phyloP scores from a whole-genome alignment of 2,329 filamentous ascomycete species.

The Fusarium sublunatum region DNA sequence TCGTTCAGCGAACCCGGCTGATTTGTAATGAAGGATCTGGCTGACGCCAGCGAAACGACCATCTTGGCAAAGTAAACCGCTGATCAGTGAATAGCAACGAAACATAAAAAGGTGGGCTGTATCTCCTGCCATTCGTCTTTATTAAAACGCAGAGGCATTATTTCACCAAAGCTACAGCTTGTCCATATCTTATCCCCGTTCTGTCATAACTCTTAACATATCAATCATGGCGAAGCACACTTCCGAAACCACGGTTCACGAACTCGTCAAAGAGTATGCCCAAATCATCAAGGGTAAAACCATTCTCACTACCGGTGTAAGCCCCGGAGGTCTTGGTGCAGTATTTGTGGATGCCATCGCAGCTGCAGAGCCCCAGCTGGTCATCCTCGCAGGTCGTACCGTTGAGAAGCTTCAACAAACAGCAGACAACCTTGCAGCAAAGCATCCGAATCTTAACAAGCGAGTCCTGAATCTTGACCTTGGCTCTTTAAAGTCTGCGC shows the following conservation, averaged over 20 bases:
- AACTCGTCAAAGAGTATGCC: conserved; percentile 15
- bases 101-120: neutral
- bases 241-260: conserved; percentile 4
- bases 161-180: too few relatives aligned
- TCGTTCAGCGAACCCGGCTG: neutral
- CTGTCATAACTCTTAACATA: too few relatives aligned
- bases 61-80: neutral
- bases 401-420: conserved; percentile 15
- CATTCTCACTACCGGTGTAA: conserved; percentile 15
- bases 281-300: conserved; percentile 12
- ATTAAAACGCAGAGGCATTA: too few relatives aligned
- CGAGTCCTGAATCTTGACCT: conserved; percentile 6
- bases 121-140: too few relatives aligned
- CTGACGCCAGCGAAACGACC: conserved; percentile 12
- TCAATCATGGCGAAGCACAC: conserved; percentile 3
- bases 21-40: neutral
- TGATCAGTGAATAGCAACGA: too few relatives aligned
- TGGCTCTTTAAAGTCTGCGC: conserved; percentile 5
- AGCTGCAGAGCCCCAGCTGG: neutral
- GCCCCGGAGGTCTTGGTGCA: conserved; percentile 12
- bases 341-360: conserved; percentile 6
- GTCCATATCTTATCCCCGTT: too few relatives aligned
- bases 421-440: neutral
- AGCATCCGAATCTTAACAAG: neutral
- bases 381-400: conserved; percentile 14